Base-by-base conservation (phyloP, 2,329 filamentous ascomycete species). In the Huntiella bhutanensis region DNA sequence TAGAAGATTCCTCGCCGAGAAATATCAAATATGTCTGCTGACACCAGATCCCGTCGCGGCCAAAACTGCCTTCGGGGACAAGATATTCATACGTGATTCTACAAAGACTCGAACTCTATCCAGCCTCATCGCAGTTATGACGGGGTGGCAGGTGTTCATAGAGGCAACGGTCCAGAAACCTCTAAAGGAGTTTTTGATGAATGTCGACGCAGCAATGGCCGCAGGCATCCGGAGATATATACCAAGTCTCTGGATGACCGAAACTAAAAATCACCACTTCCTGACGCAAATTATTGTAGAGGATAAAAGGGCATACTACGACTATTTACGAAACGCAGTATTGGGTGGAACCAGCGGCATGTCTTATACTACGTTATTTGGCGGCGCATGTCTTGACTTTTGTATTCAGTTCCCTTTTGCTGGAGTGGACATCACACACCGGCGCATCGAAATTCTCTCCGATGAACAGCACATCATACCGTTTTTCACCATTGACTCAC, bases 41-140 rank as follows among this genome's bases (percentile, higher is more conserved):
- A 41, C 44, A 11, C 44, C 28, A 8, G 16, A 12, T 13, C 36
- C 35, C 5, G 16, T 12, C 4, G n/a, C 13, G 2, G 44, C 44
- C 37, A 7, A 33, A 13, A 34, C 10, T 6, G 11, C 40, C 16
- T 33, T 41, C 4, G 28, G 28, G 4, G 42, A 33, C 42, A 34
- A 36, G n/a, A 36, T n/a, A 36, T 12, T 15, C 15, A 12, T 10
- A 15, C 17, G 22, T 41, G 13, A 39, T n/a, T 16, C 15, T 46
- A 46, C 33, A 41, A n/a, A 17, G n/a, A 34, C 28, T 46, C 40
- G 37, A 46, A 40, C 36, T 15, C 6, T 11, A 28, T 47, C n/a
- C 3, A n/a, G 16, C 3, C 28, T 47, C 8, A 17, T 33, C 33
- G 8, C 12, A 28, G 35, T 16, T 3, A 33, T 32, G 4, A 22